Base-by-base conservation (phyloP, 345 rosid species). In the Dipteronia dyeriana region DNA sequence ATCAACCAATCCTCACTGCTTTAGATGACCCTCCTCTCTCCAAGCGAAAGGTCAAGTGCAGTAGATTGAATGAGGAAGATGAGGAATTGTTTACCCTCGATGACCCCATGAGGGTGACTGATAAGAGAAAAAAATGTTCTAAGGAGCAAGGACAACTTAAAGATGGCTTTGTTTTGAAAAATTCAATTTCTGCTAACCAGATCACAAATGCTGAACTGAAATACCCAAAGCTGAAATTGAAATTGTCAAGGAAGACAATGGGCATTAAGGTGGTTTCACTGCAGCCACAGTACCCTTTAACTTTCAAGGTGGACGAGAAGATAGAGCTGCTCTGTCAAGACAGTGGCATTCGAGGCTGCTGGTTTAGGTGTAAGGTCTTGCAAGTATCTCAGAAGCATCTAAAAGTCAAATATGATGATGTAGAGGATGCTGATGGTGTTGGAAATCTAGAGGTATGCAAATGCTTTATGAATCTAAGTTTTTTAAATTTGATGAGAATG, bases 301-400 rank as follows among this genome's bases (percentile, higher is more conserved):
- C 68, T 9, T 70, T 82, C 71, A 77, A 29, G 71, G 81, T 70
- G 54, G 77, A 75, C 22, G 86, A 82, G 25, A 78, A 86, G 73
- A 68, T 88, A 61, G 91, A 88, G 82, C 54, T 86, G 14, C 86
- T 88, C 41, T 84, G 86, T 72, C 85, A 88, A 74, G 91, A 88
- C 64, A 88, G 91, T 70, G 91, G 91, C 54, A 79, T 88, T 57
- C 74, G 87, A 70, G 89, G 91, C 54, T 88, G 91, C 85, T 88
- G 91, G 91, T 88, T 88, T 57, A 81, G 86, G 82, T 86, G 89
- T 79, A 77, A 66, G 72, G 76, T 86, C 51, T 49, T 86, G 79
- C 78, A 25, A 71, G 54, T 49, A 39, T 74, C 85, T 20, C 61
- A 47, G 14, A 84, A 79, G 79, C 60, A 71, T 63, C 57, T 88